A percentile compares a stretch with the other conserved stretches of the same genome.
Conservation (phyloP, 352 stramenopile genomes). For the Thalassiosira sp. region DNA sequence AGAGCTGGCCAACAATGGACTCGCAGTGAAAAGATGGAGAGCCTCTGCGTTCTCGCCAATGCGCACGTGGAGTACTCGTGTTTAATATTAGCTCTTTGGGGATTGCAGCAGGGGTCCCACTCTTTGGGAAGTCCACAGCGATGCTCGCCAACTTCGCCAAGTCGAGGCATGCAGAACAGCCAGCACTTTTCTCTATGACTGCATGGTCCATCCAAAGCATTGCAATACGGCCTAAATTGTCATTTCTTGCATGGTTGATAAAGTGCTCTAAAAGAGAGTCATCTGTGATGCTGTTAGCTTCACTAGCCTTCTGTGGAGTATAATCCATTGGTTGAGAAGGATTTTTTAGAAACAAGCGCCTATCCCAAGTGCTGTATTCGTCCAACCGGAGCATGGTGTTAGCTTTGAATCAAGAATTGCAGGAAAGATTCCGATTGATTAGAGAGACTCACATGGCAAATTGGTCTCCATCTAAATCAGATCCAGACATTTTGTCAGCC, state of each 20-base stretch:
- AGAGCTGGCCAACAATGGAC: slow-evolving; percentile 27
- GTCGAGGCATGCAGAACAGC: slow-evolving; percentile 17
- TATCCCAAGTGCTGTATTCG: slow-evolving; percentile 46
- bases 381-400: no score
- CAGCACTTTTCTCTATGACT: slow-evolving; percentile 11
- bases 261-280: slow-evolving; percentile 28
- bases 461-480: slow-evolving; percentile 39
- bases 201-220: slow-evolving; percentile 44
- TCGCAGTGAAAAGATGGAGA: slow-evolving; percentile 21
- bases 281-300: slow-evolving; percentile 1
- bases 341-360: slow-evolving; percentile 18
- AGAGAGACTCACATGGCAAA: no score
- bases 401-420: no score
- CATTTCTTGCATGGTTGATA: slow-evolving; percentile 31
- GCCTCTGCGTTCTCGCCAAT: slow-evolving; percentile 30
- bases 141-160: slow-evolving; percentile 25
- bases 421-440: no score
- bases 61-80: neutral
- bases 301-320: slow-evolving; percentile 7
- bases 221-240: slow-evolving; percentile 28
- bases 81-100: slow-evolving; percentile 13
- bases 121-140: slow-evolving; percentile 43
- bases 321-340: slow-evolving; percentile 29
- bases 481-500: slow-evolving; percentile 35
- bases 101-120: slow-evolving; percentile 22